Evolutionary conservation across 176 grass and related monocot genomes (phyloP), one percentile per base, ranked within the genome.

Genomic region (Carex kokanica): DNA sequence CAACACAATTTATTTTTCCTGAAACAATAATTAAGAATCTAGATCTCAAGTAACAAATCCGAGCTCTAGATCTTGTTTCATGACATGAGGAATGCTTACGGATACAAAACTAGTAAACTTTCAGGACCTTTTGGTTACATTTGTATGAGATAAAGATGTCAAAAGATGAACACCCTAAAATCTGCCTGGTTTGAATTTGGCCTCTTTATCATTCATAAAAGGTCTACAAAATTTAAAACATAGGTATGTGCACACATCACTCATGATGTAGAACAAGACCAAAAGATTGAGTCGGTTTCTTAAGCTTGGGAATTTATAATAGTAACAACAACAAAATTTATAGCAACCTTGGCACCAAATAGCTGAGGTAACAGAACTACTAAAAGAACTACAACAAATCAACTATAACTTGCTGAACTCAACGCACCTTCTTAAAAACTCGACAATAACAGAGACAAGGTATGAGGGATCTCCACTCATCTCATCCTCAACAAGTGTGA

Each of bases 401-500:
- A 18, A 79, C 49, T 65, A 79, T 21, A 63, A 77, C 16, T 79
- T 86, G 75, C 51, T 67, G 38, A 79, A 83, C 8, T 90, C 69
- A 3, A 80, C 69, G 68, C 91, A 95, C 95, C 95, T 93, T 69
- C 74, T 86, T 51, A 98, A 31, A 80, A 93, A 95, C 88, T 98
- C 95, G 32, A 93, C 69, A 81, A 93, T 89, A 85, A 93, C 81
- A 77, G 89, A 81, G 86, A 93, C 84, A 83, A 98, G 87, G 84
- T 98, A 98, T 60, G 89, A 81, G 81, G 91, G 95, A 17, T 98
- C 95, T 83, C 87, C 86, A 61, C 87, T 92, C 92, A 98, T 93
- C 91, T 98, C 92, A 85, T 98, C 95, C 84, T 98, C 95, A 80
- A 98, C 89, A 79, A 86, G 78, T 45, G 70, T 71, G 88, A 98